phyloP scores from a whole-genome alignment of 129 eudicot species.

The Helianthus annuus region DNA sequence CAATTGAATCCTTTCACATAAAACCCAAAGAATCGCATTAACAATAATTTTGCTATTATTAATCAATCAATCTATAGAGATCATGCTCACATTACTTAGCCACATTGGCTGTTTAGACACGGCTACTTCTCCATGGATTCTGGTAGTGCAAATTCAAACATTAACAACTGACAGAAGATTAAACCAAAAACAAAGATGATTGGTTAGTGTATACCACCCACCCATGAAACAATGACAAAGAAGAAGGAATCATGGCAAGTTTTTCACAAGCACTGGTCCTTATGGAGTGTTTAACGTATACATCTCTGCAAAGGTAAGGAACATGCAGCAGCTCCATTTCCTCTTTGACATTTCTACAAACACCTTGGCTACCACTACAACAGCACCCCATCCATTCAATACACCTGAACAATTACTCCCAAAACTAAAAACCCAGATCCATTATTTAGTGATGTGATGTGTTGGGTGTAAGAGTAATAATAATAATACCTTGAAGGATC shows the following conservation, averaged over 20 bases:
- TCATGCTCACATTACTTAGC: slow-evolving; percentile 30
- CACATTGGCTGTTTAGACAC: slow-evolving; percentile 56
- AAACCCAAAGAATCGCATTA: neutral
- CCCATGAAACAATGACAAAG: slow-evolving; percentile 68
- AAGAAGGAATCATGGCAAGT: slow-evolving; percentile 60
- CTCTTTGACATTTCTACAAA: slow-evolving; percentile 34
- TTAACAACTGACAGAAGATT: neutral
- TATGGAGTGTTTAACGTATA: slow-evolving; percentile 36
- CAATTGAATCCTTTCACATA: slow-evolving; percentile 48
- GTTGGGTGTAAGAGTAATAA: slow-evolving; percentile 5
- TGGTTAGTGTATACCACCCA: slow-evolving; percentile 40
- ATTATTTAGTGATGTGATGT: neutral
- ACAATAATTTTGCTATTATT: neutral
- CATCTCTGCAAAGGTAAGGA: slow-evolving; percentile 52
- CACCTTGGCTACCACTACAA: slow-evolving; percentile 55
- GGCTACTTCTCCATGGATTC: slow-evolving; percentile 82
- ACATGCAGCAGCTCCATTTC: slow-evolving; percentile 19
- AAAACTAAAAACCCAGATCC: neutral
- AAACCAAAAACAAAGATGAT: neutral
- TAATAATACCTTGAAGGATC: slow-evolving; percentile 63
- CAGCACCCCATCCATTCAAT: slow-evolving; percentile 71
- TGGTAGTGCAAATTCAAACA: slow-evolving; percentile 28
- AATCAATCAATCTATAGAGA: neutral
- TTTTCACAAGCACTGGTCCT: slow-evolving; percentile 51
- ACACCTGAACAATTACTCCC: slow-evolving; percentile 39